Percentiles rank a stretch among this genome's conserved stretches.
Conservation (phyloP, 75 land plant genomes). For the Adiantum capillusveneris region DNA sequence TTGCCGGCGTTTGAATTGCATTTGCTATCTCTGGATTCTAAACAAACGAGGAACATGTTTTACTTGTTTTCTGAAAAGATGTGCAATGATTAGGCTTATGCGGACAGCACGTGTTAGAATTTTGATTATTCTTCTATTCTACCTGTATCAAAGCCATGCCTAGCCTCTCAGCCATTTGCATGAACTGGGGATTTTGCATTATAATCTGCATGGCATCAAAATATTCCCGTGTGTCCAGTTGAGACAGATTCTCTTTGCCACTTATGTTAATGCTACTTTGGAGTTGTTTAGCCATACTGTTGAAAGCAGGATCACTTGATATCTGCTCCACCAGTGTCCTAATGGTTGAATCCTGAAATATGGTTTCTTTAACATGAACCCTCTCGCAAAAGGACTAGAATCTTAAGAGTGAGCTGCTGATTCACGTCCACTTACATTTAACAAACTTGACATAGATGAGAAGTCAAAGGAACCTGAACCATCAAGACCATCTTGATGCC, state of each 20-base stretch:
- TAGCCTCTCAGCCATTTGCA: conserved; percentile 93
- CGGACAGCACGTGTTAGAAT: not conserved
- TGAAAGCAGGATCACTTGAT: conserved; percentile 85
- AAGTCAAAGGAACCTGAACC: not conserved
- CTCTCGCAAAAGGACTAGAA: no score
- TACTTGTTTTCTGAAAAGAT: no score
- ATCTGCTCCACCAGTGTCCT: conserved; percentile 87
- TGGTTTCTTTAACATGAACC: not conserved
- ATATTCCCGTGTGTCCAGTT: conserved; percentile 74
- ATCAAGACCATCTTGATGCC: not conserved
- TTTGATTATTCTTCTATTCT: not conserved
- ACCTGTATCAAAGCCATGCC: conserved; percentile 96
- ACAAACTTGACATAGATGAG: not conserved
- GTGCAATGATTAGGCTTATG: no score
- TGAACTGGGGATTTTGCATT: conserved; percentile 97
- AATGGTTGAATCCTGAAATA: conserved; percentile 83
- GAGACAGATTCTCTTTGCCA: conserved; percentile 52
- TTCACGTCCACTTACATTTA: not conserved
- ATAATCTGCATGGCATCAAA: conserved; percentile 85
- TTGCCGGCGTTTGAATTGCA: conserved; percentile 55
- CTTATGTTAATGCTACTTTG: conserved; percentile 55
- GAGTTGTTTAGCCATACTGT: conserved; percentile 90
- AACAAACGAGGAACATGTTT: no score
- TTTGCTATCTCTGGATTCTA: conserved; percentile 35
- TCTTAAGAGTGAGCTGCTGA: not conserved